phyloP scores from a whole-genome alignment of 169 alveolate species.

The Plasmodium gallinaceum region DNA sequence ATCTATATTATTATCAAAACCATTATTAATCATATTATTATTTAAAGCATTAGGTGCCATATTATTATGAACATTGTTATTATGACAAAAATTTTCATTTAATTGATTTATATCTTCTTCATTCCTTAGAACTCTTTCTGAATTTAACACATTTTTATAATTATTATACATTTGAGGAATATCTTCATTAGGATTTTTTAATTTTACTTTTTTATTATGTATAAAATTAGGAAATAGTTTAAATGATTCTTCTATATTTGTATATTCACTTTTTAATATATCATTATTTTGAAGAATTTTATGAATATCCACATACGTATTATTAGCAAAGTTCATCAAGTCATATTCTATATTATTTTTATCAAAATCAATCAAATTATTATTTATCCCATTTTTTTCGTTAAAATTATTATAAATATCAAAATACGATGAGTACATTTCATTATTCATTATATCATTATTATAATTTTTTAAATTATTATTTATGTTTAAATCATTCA shows the following conservation, averaged over 20 bases:
- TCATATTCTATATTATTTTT: constrained; percentile 33
- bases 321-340: constrained; percentile 39
- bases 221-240: background rate
- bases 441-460: constrained; percentile 34
- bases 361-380: constrained; percentile 5
- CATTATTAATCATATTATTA: constrained; percentile 31
- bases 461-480: constrained; percentile 22
- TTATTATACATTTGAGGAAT: constrained; percentile 29
- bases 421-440: background rate
- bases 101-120: constrained; percentile 12
- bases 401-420: constrained; percentile 1
- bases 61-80: constrained; percentile 9
- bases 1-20: constrained; percentile 34
- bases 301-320: constrained; percentile 50
- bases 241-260: constrained; percentile 50
- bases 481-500: background rate
- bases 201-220: constrained; percentile 3
- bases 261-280: constrained; percentile 41
- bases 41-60: constrained; percentile 27
- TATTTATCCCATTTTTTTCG: background rate
- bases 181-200: constrained; percentile 23
- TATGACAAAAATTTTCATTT: constrained; percentile 20
- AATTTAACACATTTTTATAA: constrained; percentile 22
- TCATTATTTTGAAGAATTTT: constrained; percentile 65
- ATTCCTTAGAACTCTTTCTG: constrained; percentile 11